A percentile compares a stretch with the other conserved stretches of the same genome.
These are phyloP conservation scores for Cubamyces sp. DNA, from an alignment of 768 basidiomycete genomes.

Conservation along the genomic window DNA sequence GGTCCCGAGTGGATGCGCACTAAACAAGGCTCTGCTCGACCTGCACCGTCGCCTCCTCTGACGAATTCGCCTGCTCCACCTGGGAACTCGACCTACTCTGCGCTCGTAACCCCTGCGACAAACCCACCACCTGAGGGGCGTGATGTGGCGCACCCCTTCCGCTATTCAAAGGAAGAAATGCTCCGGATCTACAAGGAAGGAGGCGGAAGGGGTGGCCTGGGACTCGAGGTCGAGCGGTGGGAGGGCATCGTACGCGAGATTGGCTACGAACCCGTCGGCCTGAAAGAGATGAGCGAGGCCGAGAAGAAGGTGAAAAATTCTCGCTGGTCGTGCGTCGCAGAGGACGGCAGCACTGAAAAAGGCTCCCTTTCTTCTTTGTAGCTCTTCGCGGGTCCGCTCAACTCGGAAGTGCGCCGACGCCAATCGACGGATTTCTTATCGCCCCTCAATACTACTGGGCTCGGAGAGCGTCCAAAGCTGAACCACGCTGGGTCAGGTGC, in stretches of 20 bases:
- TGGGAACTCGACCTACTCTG: constrained; percentile 70
- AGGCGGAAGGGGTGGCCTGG: constrained; percentile 71
- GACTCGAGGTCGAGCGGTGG: constrained; percentile 87
- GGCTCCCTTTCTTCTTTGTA: constrained; percentile 36
- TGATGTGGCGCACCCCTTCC: constrained; percentile 77
- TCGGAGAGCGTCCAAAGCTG: constrained; percentile 61
- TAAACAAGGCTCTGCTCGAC: constrained; percentile 62
- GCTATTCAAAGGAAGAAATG: constrained; percentile 86
- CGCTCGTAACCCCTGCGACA: constrained; percentile 61
- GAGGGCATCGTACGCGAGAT: constrained; percentile 85
- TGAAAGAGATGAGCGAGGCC: constrained; percentile 78
- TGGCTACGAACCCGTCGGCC: constrained; percentile 68
- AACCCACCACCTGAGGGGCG: constrained; percentile 55
- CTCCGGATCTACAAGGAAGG: constrained; percentile 83
- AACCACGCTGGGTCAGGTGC: constrained; percentile 52
- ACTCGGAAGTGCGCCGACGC: constrained; percentile 87
- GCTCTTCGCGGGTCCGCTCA: constrained; percentile 82
- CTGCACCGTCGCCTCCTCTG: constrained; percentile 61
- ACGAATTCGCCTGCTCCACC: constrained; percentile 42
- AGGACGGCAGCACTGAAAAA: constrained; percentile 5
- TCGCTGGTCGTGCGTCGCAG: background rate
- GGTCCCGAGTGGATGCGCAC: constrained; percentile 93
- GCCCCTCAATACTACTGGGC: constrained; percentile 53
- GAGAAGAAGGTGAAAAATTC: constrained; percentile 79
- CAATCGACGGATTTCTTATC: constrained; percentile 77